Evolutionary conservation across 495 filamentous ascomycete genomes (phyloP).

Genomic region (Aspergillus funiculosus): DNA sequence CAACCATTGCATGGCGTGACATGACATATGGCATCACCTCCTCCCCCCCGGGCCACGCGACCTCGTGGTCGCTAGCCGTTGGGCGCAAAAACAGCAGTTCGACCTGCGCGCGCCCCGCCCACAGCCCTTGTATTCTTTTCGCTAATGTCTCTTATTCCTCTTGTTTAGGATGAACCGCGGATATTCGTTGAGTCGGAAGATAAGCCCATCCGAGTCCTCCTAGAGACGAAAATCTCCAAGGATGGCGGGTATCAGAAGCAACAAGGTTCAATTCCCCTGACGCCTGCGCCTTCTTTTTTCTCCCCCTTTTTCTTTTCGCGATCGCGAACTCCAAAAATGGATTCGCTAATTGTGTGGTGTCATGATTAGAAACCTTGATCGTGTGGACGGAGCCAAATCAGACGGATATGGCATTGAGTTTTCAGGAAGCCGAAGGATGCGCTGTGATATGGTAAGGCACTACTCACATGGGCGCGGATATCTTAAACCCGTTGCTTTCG

Average conservation of each 20-base stretch:
- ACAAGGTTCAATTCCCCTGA: slow-evolving; percentile 67
- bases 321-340: too few species aligned
- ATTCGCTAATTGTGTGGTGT: slow-evolving; percentile 24
- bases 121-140: not conserved
- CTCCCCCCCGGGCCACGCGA: slow-evolving; percentile 13
- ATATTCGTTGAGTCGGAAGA: slow-evolving; percentile 94
- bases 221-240: slow-evolving; percentile 84
- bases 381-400: slow-evolving; percentile 90
- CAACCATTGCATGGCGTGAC: slow-evolving; percentile 10
- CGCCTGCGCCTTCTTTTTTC: too few species aligned
- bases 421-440: slow-evolving; percentile 96
- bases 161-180: slow-evolving; percentile 67
- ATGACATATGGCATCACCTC: slow-evolving; percentile 8
- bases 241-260: slow-evolving; percentile 98
- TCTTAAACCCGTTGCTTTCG: not conserved
- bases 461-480: slow-evolving; percentile 6
- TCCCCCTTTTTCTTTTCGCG: too few species aligned
- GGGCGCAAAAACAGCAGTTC: slow-evolving; percentile 19
- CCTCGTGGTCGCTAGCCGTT: slow-evolving; percentile 9
- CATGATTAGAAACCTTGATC: slow-evolving; percentile 77
- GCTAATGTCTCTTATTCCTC: slow-evolving; percentile 10
- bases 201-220: slow-evolving; percentile 68
- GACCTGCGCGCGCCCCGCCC: slow-evolving; percentile 7
- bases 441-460: slow-evolving; percentile 73
- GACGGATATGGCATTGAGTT: slow-evolving; percentile 95